A percentile compares a stretch with the other conserved stretches of the same genome.
phyloP scores from a whole-genome alignment of 176 grass and related monocot genomes.

The Cocos nucifera region DNA sequence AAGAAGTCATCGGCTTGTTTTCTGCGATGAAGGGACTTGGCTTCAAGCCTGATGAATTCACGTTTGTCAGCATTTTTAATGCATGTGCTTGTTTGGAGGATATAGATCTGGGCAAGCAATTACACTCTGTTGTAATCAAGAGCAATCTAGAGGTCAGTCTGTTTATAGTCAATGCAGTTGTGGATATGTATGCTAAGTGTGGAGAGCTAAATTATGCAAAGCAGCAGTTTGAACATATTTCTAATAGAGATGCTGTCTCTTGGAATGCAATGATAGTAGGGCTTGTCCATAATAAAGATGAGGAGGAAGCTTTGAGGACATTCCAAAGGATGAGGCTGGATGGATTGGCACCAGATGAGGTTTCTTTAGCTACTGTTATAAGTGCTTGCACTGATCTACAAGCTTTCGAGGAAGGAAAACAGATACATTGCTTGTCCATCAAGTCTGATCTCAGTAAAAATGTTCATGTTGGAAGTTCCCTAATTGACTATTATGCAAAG shows the following conservation, averaged over 20 bases:
- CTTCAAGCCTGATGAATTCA: conserved; percentile 47
- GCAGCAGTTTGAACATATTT: conserved; percentile 36
- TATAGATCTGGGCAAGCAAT: conserved; percentile 36
- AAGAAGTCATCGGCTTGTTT: conserved; percentile 38
- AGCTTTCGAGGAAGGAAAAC: conserved; percentile 50
- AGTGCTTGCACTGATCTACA: conserved; percentile 44
- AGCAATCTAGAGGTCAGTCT: conserved; percentile 30
- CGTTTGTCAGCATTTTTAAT: conserved; percentile 47
- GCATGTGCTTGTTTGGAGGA: conserved; percentile 27
- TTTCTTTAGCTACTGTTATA: conserved; percentile 48
- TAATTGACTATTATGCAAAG: conserved; percentile 66
- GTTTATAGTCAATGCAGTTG: conserved; percentile 55
- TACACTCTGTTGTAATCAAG: conserved; percentile 48
- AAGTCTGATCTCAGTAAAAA: conserved; percentile 45
- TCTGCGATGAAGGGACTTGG: conserved; percentile 30
- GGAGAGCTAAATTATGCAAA: conserved; percentile 35
- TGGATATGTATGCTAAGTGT: conserved; percentile 69
- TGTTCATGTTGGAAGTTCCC: conserved; percentile 39
- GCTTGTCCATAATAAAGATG: conserved; percentile 41
- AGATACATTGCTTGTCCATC: conserved; percentile 40
- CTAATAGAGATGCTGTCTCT: conserved; percentile 42
- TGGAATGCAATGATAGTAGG: conserved; percentile 78
- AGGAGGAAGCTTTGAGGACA: conserved; percentile 30
- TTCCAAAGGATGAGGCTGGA: conserved; percentile 40
- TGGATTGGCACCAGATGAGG: conserved; percentile 35